Base-by-base conservation (phyloP, 257 asterid genomes). In the Nyctanthes arbortristis region DNA sequence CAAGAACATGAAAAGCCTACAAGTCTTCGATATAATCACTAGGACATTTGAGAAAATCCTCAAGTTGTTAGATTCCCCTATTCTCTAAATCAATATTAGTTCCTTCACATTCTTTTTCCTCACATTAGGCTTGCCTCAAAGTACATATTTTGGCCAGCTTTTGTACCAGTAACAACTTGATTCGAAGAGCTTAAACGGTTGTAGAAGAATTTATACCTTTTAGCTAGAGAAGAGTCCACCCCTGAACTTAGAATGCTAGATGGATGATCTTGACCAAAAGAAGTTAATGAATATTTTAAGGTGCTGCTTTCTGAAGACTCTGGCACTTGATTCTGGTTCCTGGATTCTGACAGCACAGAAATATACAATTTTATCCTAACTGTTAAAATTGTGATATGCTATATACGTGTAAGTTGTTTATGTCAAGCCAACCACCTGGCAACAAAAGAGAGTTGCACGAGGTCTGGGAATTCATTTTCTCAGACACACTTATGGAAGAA, bases 261-360 rank as follows among this genome's bases (percentile, higher is more conserved):
- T 22, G 35, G 76, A 22, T 39, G 68, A 71, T 34, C 30, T 29
- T 75, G 78, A 65, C 59, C 66, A 58, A 49, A 65, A 75, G 84
- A 73, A 63, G 59, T 77, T 36, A 43, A 80, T 20, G 73, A 75
- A 45, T 70, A 68, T 73, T 63, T 80, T 65, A 63, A 33, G 63
- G 69, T 65, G 75, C 72, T 60, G 72, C 69, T 64, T 73, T 75
- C 82, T 18, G 80, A 61, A 76, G 61, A 73, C 69, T 55, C 67
- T 59, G 73, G 66, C 61, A 71, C 74, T 65, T 66, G 69, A 33
- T 58, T 80, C 61, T 67, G 55, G 73, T 59, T 67, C 63, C 79
- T 65, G 71, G 76, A 61, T 59, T 65, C 97, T 87, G 89, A 80
- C 54, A 25, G 63, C 31, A 49, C 54, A 37, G 28, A 40, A 76